A percentile compares a stretch with the other conserved stretches of the same genome.
These are phyloP conservation scores for Kodamaea hsintzibuensis DNA, from an alignment of 805 yeast species.

Conservation along the genomic window DNA sequence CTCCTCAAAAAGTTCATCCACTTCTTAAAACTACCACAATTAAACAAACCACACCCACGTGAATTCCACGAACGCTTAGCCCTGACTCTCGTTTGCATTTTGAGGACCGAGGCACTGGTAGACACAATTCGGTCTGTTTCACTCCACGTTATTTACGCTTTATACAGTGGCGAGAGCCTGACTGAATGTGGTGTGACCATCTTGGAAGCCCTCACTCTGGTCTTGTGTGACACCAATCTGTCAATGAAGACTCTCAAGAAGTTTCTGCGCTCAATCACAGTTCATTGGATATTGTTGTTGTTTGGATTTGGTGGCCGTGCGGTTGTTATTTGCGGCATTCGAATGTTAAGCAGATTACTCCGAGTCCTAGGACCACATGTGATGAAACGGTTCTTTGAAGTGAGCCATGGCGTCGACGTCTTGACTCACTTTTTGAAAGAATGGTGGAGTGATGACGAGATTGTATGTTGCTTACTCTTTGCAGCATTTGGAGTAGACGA, in stretches of 20 bases:
- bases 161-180: constrained; percentile 45
- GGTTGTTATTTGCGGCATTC: constrained; percentile 40
- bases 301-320: constrained; percentile 38
- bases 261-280: constrained; percentile 54
- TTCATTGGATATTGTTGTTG: constrained; percentile 64
- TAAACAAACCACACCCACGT: constrained; percentile 7
- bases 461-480: constrained; percentile 37
- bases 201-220: constrained; percentile 35
- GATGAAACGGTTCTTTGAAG: constrained; percentile 48
- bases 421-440: constrained; percentile 44
- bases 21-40: constrained; percentile 40
- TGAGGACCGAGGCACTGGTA: constrained; percentile 47
- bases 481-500: constrained; percentile 47
- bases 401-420: constrained; percentile 51
- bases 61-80: constrained; percentile 19
- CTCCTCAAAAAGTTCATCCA: constrained; percentile 49
- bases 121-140: constrained; percentile 55
- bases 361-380: constrained; percentile 46
- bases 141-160: constrained; percentile 46
- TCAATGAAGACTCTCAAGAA: constrained; percentile 41
- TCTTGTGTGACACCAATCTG: constrained; percentile 40
- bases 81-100: constrained; percentile 22
- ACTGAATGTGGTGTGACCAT: constrained; percentile 25
- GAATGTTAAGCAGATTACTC: constrained; percentile 53
- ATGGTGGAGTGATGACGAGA: constrained; percentile 51